Evolutionary conservation across 331 rosid genomes (phyloP).

Genomic region (Prunus yedoensis): DNA sequence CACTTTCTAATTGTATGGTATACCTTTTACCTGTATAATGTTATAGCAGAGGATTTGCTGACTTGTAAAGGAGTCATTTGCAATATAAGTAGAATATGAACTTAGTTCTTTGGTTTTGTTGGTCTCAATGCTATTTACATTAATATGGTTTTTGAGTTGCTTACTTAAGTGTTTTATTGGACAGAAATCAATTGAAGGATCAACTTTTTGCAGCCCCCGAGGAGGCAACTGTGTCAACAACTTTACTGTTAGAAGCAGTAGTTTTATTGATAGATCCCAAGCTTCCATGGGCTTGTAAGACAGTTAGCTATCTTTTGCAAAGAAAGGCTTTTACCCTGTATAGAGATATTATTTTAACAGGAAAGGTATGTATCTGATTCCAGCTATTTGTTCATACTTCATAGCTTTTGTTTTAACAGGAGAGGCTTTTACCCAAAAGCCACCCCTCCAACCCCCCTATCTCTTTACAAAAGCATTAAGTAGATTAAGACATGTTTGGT

Average conservation of each 20-base stretch:
- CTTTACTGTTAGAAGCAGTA: slow-evolving; percentile 65
- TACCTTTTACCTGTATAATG: not conserved
- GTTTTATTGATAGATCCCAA: slow-evolving; percentile 62
- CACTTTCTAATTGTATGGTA: not conserved
- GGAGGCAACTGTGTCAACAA: slow-evolving; percentile 46
- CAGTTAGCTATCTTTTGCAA: slow-evolving; percentile 64
- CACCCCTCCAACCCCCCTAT: not conserved
- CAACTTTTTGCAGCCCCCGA: slow-evolving; percentile 57
- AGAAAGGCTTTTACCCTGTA: slow-evolving; percentile 58
- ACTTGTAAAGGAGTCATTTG: not conserved
- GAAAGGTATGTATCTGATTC: slow-evolving; percentile 55
- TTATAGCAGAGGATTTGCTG: not conserved
- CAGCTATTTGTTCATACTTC: not conserved
- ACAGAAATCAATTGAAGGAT: slow-evolving; percentile 66
- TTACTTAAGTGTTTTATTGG: slow-evolving; percentile 32
- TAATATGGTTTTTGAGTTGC: slow-evolving; percentile 7
- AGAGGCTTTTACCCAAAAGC: not conserved
- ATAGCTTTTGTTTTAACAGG: not conserved
- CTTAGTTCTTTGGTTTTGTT: not conserved
- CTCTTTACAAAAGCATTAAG: not conserved
- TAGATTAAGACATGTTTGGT: not conserved
- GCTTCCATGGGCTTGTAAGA: slow-evolving; percentile 87
- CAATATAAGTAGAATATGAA: not conserved
- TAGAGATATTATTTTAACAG: slow-evolving; percentile 70
- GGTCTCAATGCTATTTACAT: not conserved